Evolutionary conservation across 257 asterid species (phyloP), one percentile per base, ranked within the genome.

Genomic region (Nicotiana tabacum): DNA sequence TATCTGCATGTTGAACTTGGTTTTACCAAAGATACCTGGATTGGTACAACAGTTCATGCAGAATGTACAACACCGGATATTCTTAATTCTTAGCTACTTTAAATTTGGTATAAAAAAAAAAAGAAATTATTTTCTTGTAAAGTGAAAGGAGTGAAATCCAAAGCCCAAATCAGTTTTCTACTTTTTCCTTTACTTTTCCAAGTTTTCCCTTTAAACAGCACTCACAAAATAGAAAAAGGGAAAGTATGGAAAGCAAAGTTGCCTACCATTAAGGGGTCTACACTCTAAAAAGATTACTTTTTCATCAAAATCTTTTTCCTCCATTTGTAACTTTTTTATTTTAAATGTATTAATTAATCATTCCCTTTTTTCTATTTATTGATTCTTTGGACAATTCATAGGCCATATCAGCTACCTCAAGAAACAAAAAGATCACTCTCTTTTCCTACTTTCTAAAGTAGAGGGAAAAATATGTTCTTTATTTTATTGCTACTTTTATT

Each of bases 211-310:
- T 89, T 86, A 77, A 86, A 86, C 83, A 86, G 65, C 92, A 91
- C 90, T 81, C 87, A 85, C 80, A 83, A 84, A 79, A 83, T 80
- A 82, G 82, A 76, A 32, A 83, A 56, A 67, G 57, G 69, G 8
- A 74, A 66, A 83, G 80, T 70, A 58, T 65, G 61, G 66, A 77
- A 81, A 70, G 83, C 85, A 86, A 77, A 87, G 89, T 82, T 89
- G 90, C 90, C 93, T 83, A 90, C 91, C 88, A 87, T 83, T 83
- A 85, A 66, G 92, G 90, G 84, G 83, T 87, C 89, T 88, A 84
- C 90, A 51, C 81, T 83, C 79, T 81, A 65, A 61, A 83, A 74
- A 80, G 56, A 79, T 83, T 83, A 88, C 90, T 65, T 85, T 83
- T 84, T 90, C 51, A 90, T 80, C 86, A 83, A 53, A 56, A 82